Base-by-base conservation (phyloP, 1,284 basidiomycete species). In the Leccinum holopus region DNA sequence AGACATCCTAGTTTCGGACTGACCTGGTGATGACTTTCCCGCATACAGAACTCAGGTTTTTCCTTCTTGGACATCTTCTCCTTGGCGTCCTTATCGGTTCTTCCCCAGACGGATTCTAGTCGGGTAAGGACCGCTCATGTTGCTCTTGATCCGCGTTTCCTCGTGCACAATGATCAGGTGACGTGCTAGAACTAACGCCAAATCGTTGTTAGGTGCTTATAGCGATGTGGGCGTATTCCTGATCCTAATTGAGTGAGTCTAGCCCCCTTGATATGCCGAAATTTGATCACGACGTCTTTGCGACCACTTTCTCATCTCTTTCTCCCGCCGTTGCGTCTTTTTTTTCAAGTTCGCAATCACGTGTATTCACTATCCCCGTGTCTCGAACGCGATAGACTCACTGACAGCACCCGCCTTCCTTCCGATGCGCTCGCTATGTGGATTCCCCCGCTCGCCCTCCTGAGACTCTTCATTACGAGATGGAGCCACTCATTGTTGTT, bases 201-300 rank as follows among this genome's bases (percentile, higher is more conserved):
- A 10, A 51, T 47, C 14, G 9, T 55, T 30, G 3, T 37, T 47
- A 91, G 90, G 1, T 97, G 95, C 72, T 98, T 99, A 53, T 39
- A 97, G 97, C 11, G 97, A 97, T 28, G 94, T 99, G 28, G 97
- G 97, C 12, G 87, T 92, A 14, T 99, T 99, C 77, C 81, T 99
- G 49, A 86, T 97, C 58, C 81, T 91, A 69, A 97, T 94, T 1
- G 95, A 94, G 88, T 91, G 67, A 63, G 82, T 75, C 11, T 32
- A 16, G 25, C 33, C 33, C 47, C 5, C 1, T 55, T 32, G 9
- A 52, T 37, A 55, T 28, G 25, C 44, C 47, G 47, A 28, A 32
- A 25, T 28, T 8, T 54, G 30, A 32, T 32, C n/a, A 54, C 30
- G n/a, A 32, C 14, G 11, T 32, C 10, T 32, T 28, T 53, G 25